These are phyloP conservation scores for Oryza longistaminata DNA, from an alignment of 176 grass and related monocot genomes.

Conservation along the genomic window DNA sequence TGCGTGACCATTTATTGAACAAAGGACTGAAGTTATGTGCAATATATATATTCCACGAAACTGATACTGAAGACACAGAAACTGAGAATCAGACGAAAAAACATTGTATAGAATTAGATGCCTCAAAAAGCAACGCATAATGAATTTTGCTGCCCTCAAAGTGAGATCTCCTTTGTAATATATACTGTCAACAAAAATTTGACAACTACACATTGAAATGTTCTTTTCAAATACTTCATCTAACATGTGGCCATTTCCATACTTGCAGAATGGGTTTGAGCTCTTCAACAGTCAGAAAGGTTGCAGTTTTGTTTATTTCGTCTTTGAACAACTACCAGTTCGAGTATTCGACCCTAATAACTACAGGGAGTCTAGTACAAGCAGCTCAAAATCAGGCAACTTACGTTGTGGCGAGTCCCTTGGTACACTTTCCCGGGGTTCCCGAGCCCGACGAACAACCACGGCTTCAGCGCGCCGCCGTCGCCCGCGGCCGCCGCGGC, in stretches of 20 bases:
- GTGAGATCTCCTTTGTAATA: background rate
- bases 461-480: conserved; percentile 57
- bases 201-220: background rate
- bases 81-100: background rate
- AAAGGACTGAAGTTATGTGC: background rate
- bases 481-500: conserved; percentile 29
- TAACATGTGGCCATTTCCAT: background rate
- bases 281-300: background rate
- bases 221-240: conserved; percentile 1
- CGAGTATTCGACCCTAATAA: background rate
- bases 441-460: conserved; percentile 87
- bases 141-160: background rate
- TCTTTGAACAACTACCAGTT: conserved; percentile 17
- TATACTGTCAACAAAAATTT: conserved; percentile 3
- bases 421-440: conserved; percentile 91
- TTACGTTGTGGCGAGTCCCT: conserved; percentile 93
- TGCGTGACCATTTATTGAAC: background rate
- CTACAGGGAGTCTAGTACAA: no score
- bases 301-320: background rate
- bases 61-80: background rate
- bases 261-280: background rate
- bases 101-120: background rate
- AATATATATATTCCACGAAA: background rate
- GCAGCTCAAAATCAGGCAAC: background rate
- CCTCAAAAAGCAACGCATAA: background rate